phyloP scores from a whole-genome alignment of 164 flowering plant genomes.

The Malania oleifera region DNA sequence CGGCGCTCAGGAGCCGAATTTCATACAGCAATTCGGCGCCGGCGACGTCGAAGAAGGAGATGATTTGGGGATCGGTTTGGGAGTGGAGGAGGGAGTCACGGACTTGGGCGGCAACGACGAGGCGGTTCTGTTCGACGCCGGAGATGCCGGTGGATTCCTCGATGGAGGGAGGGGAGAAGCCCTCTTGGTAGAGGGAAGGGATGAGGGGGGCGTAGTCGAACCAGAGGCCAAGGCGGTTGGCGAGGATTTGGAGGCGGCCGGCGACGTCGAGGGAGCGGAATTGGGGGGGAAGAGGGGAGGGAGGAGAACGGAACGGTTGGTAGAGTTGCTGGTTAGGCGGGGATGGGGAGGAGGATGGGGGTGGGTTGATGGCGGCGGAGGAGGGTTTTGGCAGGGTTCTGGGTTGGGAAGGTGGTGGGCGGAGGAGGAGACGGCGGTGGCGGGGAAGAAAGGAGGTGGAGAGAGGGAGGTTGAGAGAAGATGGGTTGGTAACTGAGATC shows the following conservation, averaged over 20 bases:
- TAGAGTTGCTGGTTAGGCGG: constrained; percentile 52
- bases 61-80: constrained; percentile 30
- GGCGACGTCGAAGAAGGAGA: constrained; percentile 48
- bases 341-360: constrained; percentile 33
- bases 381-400: constrained; percentile 17
- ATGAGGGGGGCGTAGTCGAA: constrained; percentile 80
- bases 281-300: constrained; percentile 57
- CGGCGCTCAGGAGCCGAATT: constrained; percentile 48
- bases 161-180: constrained; percentile 58
- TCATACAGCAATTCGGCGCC: constrained; percentile 75
- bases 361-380: constrained; percentile 44
- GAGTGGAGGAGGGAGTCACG: constrained; percentile 56
- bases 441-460: constrained; percentile 14
- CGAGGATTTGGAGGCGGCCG: constrained; percentile 48
- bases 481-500: too few species aligned
- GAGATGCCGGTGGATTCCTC: constrained; percentile 88
- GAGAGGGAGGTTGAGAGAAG: neutral
- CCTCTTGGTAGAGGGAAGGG: constrained; percentile 51
- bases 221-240: constrained; percentile 83
- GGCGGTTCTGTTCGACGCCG: constrained; percentile 76
- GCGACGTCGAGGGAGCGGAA: constrained; percentile 45
- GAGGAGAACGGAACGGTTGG: constrained; percentile 85
- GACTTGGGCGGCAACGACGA: constrained; percentile 70
- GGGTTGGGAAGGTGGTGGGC: constrained; percentile 37
- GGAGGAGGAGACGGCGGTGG: constrained; percentile 8